Percentiles rank a stretch among this genome's conserved stretches.
phyloP scores from a whole-genome alignment of 2,329 filamentous ascomycete species.

The Phialophora expanda region DNA sequence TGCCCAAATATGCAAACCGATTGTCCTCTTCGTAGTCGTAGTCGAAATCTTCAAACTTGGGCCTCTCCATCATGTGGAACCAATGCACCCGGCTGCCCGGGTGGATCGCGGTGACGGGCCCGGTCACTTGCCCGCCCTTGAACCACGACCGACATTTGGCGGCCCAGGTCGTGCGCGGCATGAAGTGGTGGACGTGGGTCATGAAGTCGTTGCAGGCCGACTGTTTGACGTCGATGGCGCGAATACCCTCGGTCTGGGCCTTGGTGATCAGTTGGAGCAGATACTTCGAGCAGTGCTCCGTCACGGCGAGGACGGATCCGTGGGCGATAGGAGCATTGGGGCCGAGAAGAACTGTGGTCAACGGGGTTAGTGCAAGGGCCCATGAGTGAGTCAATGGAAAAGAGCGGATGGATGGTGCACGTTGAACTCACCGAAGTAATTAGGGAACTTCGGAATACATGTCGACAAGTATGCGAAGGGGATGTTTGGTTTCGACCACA shows the following conservation, averaged over 20 bases:
- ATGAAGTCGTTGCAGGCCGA: conserved; percentile 43
- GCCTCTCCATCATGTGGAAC: conserved; percentile 38
- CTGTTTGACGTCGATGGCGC: conserved; percentile 33
- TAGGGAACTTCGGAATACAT: conserved; percentile 36
- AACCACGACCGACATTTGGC: conserved; percentile 53
- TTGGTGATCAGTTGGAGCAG: conserved; percentile 39
- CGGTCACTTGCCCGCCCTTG: conserved; percentile 42
- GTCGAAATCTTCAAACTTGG: conserved; percentile 41
- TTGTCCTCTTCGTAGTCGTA: conserved; percentile 17
- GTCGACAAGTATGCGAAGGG: conserved; percentile 34
- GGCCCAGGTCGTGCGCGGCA: conserved; percentile 41
- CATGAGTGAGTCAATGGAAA: neutral
- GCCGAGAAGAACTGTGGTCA: conserved; percentile 35
- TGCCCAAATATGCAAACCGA: conserved; percentile 46
- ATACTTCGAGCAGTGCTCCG: conserved; percentile 38
- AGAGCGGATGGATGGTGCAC: neutral
- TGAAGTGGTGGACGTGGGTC: conserved; percentile 49
- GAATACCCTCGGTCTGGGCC: conserved; percentile 35
- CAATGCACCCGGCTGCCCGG: conserved; percentile 39
- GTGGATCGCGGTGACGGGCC: conserved; percentile 22
- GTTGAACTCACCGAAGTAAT: conserved; percentile 37
- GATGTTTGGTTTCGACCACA: conserved; percentile 46
- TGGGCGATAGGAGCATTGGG: conserved; percentile 40
- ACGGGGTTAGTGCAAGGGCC: neutral
- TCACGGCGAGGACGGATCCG: conserved; percentile 40